A percentile compares a stretch with the other conserved stretches of the same genome.
Evolutionary conservation across 495 filamentous ascomycete genomes (phyloP).

Genomic region (Penicillium riverlandense): DNA sequence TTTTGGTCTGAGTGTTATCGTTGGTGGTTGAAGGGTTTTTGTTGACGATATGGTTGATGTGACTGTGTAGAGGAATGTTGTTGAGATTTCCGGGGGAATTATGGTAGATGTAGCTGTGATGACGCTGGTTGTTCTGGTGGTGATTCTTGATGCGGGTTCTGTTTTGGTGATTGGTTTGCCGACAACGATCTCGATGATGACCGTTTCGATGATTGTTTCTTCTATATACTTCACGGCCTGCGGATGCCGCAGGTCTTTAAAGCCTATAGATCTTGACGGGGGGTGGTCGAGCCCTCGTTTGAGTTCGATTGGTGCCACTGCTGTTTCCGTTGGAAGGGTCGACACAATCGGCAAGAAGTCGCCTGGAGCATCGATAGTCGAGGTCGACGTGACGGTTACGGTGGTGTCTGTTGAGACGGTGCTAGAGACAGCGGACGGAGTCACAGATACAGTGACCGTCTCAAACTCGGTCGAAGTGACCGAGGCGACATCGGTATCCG

Average conservation of each 20-base stretch:
- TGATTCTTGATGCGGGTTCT: neutral
- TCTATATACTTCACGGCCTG: no score
- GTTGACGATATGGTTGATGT: neutral
- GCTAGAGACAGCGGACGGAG: neutral
- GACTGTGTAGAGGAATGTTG: neutral
- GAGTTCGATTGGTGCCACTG: no score
- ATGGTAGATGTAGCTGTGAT: neutral
- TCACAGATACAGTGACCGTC: neutral
- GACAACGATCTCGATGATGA: neutral
- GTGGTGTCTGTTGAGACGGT: neutral
- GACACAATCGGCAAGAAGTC: no score
- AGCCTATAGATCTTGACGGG: no score
- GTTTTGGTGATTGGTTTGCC: neutral
- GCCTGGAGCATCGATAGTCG: neutral
- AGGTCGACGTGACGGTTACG: neutral
- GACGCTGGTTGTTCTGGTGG: conserved; percentile 1
- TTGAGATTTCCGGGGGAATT: conserved; percentile 1
- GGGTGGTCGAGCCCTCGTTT: neutral
- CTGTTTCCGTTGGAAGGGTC: no score
- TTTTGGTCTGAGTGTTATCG: neutral
- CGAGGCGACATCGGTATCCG: conserved; percentile 2
- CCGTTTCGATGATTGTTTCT: no score
- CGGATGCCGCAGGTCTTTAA: no score
- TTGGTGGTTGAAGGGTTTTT: neutral
- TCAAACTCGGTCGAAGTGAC: conserved; percentile 4